Base-by-base conservation (phyloP, 2,329 filamentous ascomycete species). In the Pseudohalonectria lignicola region DNA sequence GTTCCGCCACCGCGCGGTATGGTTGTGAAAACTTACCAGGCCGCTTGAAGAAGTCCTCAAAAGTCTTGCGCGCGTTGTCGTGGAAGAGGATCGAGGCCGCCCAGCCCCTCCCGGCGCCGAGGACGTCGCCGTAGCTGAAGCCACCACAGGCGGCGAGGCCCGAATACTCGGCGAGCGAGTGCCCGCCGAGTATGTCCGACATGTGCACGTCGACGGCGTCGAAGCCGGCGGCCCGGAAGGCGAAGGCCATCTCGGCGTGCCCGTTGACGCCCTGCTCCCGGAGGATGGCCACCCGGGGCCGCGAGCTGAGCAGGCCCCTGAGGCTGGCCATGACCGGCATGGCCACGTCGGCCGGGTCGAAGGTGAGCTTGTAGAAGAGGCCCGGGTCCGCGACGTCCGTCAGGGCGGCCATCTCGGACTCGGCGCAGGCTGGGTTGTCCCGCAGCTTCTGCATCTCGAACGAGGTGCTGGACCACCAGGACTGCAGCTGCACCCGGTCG, bases 91-190 rank as follows among this genome's bases (percentile, higher is more conserved):
- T 87, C 2, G 84, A 90, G 62, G 93, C 88, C 4, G 92, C 86
- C 92, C 92, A 98, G 31, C 92, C 92, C 52, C 90, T 83, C 38
- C 92, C 92, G n/a, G 92, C 92, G 42, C 90, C 92, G 1, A 96
- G 74, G 28, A 90, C 84, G 45, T 70, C 66, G 45, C 52, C 49
- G 32, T 94, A 96, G 13, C 86, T 94, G 74, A 98, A 96, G 36
- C 92, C 92, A 55, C 92, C 92, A 47, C 88, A 94, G n/a, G 87
- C 87, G 26, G 90, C 92, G 34, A 96, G 71, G 48, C 92, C 92
- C 23, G 80, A 79, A 57, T 95, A 95, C 45, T 79, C 80, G 30
- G 79, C 71, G 8, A 98, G 77, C 0, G 85, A 87, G 44, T 85
- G 78, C 13, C 84, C 82, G 10, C 76, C 78, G 18, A 86, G 78